Percentiles rank a stretch among this genome's conserved stretches.
Evolutionary conservation across 202 grass and related monocot genomes (phyloP).

Genomic region (Digitaria exilis): DNA sequence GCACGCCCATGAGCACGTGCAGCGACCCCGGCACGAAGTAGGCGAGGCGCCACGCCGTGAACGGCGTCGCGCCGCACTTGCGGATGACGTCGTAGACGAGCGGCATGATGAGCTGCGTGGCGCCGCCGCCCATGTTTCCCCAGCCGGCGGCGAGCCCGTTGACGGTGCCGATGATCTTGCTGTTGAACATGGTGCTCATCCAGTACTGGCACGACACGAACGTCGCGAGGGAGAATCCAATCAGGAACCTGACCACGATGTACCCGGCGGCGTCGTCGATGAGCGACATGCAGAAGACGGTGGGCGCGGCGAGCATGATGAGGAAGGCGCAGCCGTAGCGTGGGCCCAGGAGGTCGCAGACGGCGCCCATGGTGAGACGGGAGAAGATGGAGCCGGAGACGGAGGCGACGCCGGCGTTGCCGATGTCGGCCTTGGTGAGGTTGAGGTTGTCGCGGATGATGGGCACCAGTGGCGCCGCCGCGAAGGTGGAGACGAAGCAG

Average conservation of each 20-base stretch:
- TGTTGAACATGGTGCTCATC: slow-evolving; percentile 80
- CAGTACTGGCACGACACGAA: slow-evolving; percentile 79
- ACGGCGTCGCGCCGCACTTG: slow-evolving; percentile 44
- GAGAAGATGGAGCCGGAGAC: slow-evolving; percentile 86
- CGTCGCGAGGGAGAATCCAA: slow-evolving; percentile 64
- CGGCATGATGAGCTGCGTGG: slow-evolving; percentile 76
- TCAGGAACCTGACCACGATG: slow-evolving; percentile 59
- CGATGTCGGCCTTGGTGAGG: slow-evolving; percentile 75
- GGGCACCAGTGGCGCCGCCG: slow-evolving; percentile 71
- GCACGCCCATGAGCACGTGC: slow-evolving; percentile 64
- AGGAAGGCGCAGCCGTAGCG: slow-evolving; percentile 80
- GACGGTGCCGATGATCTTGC: slow-evolving; percentile 63
- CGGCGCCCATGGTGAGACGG: slow-evolving; percentile 69
- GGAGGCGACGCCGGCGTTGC: slow-evolving; percentile 75
- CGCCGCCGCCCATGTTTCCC: slow-evolving; percentile 77
- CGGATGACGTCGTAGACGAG: slow-evolving; percentile 62
- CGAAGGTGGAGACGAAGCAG: slow-evolving; percentile 78
- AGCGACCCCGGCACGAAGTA: slow-evolving; percentile 67
- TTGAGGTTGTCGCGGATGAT: slow-evolving; percentile 79
- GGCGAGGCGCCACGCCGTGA: slow-evolving; percentile 70
- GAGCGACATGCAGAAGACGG: slow-evolving; percentile 66
- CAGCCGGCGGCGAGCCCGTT: slow-evolving; percentile 62
- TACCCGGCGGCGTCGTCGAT: slow-evolving; percentile 49
- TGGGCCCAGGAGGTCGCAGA: slow-evolving; percentile 68
- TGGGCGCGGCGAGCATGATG: slow-evolving; percentile 63